These are phyloP conservation scores for Telfairia occidentalis DNA, from an alignment of 331 rosid genomes.

Conservation along the genomic window DNA sequence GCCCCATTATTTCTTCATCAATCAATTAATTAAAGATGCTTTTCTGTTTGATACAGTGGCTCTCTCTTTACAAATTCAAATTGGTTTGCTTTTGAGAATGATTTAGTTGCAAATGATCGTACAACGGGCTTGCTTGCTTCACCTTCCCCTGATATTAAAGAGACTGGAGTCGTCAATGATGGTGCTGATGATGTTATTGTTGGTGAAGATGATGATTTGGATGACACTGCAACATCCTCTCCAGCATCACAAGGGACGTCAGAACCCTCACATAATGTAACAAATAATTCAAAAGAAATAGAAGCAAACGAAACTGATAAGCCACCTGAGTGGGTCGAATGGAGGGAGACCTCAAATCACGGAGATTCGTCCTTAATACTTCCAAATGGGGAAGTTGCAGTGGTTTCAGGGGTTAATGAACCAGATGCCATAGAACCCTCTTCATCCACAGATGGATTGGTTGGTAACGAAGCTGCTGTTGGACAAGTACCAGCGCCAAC, in stretches of 20 bases:
- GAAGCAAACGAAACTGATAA: constrained; percentile 51
- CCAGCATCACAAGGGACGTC: constrained; percentile 40
- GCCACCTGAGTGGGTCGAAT: constrained; percentile 96
- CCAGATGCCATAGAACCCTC: constrained; percentile 34
- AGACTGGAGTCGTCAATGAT: constrained; percentile 23
- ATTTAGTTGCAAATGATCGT: constrained; percentile 47
- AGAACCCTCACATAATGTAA: constrained; percentile 16
- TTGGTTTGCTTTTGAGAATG: constrained; percentile 97
- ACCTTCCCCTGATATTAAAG: constrained; percentile 59
- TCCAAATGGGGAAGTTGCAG: constrained; percentile 57
- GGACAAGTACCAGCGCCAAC: constrained; percentile 24
- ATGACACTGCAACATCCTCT: constrained; percentile 70
- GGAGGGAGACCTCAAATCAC: constrained; percentile 89
- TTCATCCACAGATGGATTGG: constrained; percentile 29
- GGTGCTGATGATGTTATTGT: constrained; percentile 36
- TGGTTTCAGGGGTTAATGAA: constrained; percentile 23
- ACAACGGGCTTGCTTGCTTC: constrained; percentile 58
- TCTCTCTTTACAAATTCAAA: constrained; percentile 95
- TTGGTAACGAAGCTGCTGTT: constrained; percentile 19
- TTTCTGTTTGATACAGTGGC: constrained; percentile 41
- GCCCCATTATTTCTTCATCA: neutral
- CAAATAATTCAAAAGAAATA: constrained; percentile 15
- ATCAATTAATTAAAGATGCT: neutral
- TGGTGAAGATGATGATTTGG: constrained; percentile 74
- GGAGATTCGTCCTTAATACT: constrained; percentile 43